Conservation (phyloP, 148 eudicot genomes). For the Camellia granthamiana region DNA sequence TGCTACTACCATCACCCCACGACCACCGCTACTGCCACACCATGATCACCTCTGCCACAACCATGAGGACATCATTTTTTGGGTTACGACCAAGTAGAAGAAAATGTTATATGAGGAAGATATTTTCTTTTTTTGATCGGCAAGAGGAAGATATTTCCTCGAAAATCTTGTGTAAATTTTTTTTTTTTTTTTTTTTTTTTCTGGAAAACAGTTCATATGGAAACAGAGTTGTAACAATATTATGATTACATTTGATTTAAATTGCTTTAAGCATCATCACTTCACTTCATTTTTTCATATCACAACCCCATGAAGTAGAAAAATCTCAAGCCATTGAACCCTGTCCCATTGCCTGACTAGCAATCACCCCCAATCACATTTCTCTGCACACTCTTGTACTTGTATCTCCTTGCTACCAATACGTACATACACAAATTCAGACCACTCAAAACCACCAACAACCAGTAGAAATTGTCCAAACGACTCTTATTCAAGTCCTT, state of each 20-base stretch:
- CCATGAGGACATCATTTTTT: too few species aligned
- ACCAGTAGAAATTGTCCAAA: conserved; percentile 23
- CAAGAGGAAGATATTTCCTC: too few species aligned
- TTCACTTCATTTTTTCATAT: background rate
- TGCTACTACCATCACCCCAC: too few species aligned
- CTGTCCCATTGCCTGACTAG: background rate
- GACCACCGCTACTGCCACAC: too few species aligned
- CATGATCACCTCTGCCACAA: too few species aligned
- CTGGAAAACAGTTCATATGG: too few species aligned
- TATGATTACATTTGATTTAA: background rate
- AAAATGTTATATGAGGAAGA: too few species aligned
- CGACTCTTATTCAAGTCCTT: conserved; percentile 14
- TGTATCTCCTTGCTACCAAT: conserved; percentile 7
- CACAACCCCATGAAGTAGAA: background rate
- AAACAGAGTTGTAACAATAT: too few species aligned
- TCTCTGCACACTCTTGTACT: conserved; percentile 18
- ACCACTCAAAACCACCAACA: conserved; percentile 17
- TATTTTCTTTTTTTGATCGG: too few species aligned
- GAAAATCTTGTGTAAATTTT: too few species aligned
- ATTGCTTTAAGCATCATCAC: background rate
- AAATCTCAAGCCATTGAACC: conserved; percentile 1
- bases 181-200: too few species aligned
- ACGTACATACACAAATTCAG: conserved; percentile 11
- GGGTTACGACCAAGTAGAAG: too few species aligned
- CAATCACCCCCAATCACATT: background rate